A percentile compares a stretch with the other conserved stretches of the same genome.
Conservation (phyloP, 1,139 yeast species). For the Debaryomyces subglobosus region DNA sequence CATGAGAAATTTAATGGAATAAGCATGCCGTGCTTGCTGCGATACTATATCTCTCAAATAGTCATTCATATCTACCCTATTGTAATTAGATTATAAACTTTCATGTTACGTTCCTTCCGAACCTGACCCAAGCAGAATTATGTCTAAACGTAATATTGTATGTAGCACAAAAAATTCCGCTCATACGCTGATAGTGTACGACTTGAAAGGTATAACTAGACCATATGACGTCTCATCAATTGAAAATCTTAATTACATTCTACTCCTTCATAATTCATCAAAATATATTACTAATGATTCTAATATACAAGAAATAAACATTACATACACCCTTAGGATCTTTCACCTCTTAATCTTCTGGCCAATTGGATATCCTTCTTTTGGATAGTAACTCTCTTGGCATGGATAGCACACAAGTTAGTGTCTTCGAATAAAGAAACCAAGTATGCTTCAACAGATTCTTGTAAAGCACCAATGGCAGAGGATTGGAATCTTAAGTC, state of each 20-base stretch:
- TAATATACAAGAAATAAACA: slow-evolving; percentile 7
- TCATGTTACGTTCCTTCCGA: too few species aligned
- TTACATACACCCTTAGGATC: slow-evolving; percentile 51
- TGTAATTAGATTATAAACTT: background rate
- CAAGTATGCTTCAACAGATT: slow-evolving; percentile 97
- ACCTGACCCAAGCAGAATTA: too few species aligned
- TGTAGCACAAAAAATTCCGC: background rate
- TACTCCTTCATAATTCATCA: slow-evolving; percentile 3
- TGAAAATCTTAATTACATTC: background rate
- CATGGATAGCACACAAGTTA: slow-evolving; percentile 98
- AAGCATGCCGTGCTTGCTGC: background rate
- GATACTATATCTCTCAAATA: background rate
- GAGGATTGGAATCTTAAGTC: slow-evolving; percentile 98
- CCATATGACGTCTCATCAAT: too few species aligned
- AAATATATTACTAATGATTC: slow-evolving; percentile 1
- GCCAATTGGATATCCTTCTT: slow-evolving; percentile 99
- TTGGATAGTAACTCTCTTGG: slow-evolving; percentile 98
- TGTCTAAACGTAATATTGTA: too few species aligned
- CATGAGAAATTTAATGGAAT: slow-evolving; percentile 34
- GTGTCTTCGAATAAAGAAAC: slow-evolving; percentile 91
- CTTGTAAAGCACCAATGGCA: slow-evolving; percentile 98
- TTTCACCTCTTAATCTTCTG: slow-evolving; percentile 98
- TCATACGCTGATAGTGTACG: too few species aligned
- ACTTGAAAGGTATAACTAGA: background rate
- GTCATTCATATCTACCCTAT: background rate